Percentiles rank a stretch among this genome's conserved stretches.
Conservation (phyloP, 2,329 filamentous ascomycete genomes). For the Pseudogymnoascus sp. region DNA sequence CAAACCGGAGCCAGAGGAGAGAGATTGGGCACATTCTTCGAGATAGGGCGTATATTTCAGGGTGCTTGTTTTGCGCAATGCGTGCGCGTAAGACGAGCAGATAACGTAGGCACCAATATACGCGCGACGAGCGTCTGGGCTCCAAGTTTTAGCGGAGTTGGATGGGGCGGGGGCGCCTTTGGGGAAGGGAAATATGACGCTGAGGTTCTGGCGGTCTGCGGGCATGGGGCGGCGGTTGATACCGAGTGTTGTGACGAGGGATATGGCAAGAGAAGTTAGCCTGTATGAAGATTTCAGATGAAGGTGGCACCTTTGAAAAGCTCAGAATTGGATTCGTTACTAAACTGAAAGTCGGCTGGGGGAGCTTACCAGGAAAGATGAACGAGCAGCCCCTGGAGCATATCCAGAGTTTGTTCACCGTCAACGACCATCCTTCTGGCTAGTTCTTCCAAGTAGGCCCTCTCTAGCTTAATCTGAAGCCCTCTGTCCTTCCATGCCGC, state of each 20-base stretch:
- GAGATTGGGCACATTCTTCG: conserved; percentile 12
- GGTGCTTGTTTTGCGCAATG: neutral
- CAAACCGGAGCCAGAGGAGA: neutral
- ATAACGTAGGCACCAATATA: conserved; percentile 12
- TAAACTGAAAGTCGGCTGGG: neutral
- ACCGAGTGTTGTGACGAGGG: conserved; percentile 9
- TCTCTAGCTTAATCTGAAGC: conserved; percentile 7
- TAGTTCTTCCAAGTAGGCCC: conserved; percentile 6
- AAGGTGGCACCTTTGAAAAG: conserved; percentile 11
- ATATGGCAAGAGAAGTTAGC: conserved; percentile 7
- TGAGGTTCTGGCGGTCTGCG: neutral
- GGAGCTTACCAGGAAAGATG: conserved; percentile 10
- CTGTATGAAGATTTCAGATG: conserved; percentile 13
- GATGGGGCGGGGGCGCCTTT: neutral
- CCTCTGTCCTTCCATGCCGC: conserved; percentile 3
- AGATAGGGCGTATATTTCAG: conserved; percentile 1
- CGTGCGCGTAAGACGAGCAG: conserved; percentile 10
- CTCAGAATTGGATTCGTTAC: neutral
- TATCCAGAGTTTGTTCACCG: conserved; percentile 12
- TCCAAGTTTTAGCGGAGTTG: conserved; percentile 3
- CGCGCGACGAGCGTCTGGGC: conserved; percentile 8
- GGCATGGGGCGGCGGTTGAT: conserved; percentile 1
- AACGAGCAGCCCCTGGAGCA: conserved; percentile 11
- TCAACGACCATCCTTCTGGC: conserved; percentile 10
- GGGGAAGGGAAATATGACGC: conserved; percentile 3